phyloP scores from a whole-genome alignment of 192 early-diverging fungal genomes.

The Nowakowskiella sp. region DNA sequence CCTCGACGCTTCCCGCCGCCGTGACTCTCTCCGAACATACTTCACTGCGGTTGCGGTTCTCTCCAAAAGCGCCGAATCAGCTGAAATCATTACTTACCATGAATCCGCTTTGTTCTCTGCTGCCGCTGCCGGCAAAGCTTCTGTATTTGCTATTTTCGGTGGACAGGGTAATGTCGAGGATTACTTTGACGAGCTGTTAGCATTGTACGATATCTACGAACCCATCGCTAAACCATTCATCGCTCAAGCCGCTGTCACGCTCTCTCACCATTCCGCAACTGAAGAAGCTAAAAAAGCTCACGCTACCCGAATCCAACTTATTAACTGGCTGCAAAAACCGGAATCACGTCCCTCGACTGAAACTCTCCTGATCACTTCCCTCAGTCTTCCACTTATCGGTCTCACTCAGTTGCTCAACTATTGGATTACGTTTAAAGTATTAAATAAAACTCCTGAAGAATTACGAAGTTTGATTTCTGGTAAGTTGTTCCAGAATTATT shows the following conservation, averaged over 20 bases:
- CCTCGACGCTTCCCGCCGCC: conserved; percentile 29
- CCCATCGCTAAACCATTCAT: conserved; percentile 67
- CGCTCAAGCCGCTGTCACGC: conserved; percentile 46
- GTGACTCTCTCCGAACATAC: conserved; percentile 64
- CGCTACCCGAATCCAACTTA: conserved; percentile 59
- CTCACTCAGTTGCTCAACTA: conserved; percentile 85
- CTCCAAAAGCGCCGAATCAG: conserved; percentile 28
- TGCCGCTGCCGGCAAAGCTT: conserved; percentile 39
- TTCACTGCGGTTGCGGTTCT: conserved; percentile 66
- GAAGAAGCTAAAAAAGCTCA: conserved; percentile 21
- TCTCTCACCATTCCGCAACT: conserved; percentile 51
- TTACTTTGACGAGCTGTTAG: conserved; percentile 86
- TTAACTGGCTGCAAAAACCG: conserved; percentile 68
- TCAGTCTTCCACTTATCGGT: conserved; percentile 82
- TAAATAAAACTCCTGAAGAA: conserved; percentile 41
- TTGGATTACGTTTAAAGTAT: conserved; percentile 68
- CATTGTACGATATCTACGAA: conserved; percentile 72
- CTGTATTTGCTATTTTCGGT: conserved; percentile 82
- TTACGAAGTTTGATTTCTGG: conserved; percentile 34
- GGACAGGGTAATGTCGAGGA: conserved; percentile 93
- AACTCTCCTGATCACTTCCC: conserved; percentile 67
- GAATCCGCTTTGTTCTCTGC: conserved; percentile 64
- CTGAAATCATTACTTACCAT: conserved; percentile 28
- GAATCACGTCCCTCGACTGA: conserved; percentile 72
- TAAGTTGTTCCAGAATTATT: conserved; percentile 20